Evolutionary conservation across 805 yeast genomes (phyloP), one percentile per base, ranked within the genome.

Genomic region (Saccharomycopsis sp.): DNA sequence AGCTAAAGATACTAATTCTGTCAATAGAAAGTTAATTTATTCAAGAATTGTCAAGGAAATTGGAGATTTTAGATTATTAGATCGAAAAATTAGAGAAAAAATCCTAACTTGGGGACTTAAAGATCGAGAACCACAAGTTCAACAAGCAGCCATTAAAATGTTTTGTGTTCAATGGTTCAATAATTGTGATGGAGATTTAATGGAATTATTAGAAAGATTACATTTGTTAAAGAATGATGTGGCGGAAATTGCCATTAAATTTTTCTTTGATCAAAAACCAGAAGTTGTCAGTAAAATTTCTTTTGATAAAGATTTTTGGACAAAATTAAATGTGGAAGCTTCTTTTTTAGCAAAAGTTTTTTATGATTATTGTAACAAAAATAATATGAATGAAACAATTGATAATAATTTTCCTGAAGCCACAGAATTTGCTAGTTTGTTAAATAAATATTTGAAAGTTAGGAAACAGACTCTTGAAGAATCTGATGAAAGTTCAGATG

Each of bases 91-190:
- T 25, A 63, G 95, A 31, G 89, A 82, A 42, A 69, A 71, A 40
- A 56, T 92, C 19, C 64, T 92, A 17, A 66, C 69, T 32, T 83
- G 95, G 86, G 97, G 98, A 3, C 66, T 89, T 37, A 76, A 74
- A 46, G 98, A 89, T 58, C 72, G 96, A 49, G 96, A 88, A 48
- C 74, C 68, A 3, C 50, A 66, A 4, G 96, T 92, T 1, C 64
- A 74, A 48, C 64, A 63, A 21, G 89, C 95, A 0, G 86, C 95
- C 4, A 59, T 69, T 1, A 71, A 73, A 47, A 70, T 87, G 76
- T 66, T 92, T 34, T 69, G 83, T 2, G 61, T 64, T 21, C 69
- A 69, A 33, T 92, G 97, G 97, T 67, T 82, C 37, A 71, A 71
- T 20, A 63, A 70, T 4, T 70, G 79, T 15, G 69, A 79, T 47